phyloP scores from a whole-genome alignment of 1,284 basidiomycete genomes.

The Fomitopsis pinicola region DNA sequence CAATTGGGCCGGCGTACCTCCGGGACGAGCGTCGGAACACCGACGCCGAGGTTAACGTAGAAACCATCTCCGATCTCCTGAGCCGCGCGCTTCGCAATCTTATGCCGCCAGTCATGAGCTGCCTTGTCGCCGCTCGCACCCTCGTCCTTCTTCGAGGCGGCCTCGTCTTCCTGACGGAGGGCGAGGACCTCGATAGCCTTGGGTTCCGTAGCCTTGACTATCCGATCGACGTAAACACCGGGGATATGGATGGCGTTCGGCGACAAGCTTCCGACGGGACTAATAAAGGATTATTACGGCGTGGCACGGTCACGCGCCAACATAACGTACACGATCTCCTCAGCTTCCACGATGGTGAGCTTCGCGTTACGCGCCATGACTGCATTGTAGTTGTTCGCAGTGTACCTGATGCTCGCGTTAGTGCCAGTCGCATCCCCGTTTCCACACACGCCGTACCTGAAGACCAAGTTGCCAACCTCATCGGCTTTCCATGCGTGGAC shows the following conservation, averaged over 20 bases:
- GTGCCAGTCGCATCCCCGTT: background rate
- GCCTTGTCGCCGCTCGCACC: conserved; percentile 41
- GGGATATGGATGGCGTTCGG: conserved; percentile 86
- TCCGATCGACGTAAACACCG: conserved; percentile 84
- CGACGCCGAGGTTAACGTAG: conserved; percentile 69
- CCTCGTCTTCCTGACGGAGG: conserved; percentile 35
- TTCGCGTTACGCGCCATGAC: conserved; percentile 89
- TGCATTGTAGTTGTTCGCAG: conserved; percentile 84
- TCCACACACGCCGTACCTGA: conserved; percentile 44
- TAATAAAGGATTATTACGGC: conserved; percentile 4
- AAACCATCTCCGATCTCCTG: conserved; percentile 88
- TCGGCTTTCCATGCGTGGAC: conserved; percentile 95
- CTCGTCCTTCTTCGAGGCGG: conserved; percentile 12
- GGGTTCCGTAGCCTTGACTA: conserved; percentile 71
- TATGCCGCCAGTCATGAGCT: conserved; percentile 50
- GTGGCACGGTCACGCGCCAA: background rate
- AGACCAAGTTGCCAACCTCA: conserved; percentile 81
- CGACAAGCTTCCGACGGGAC: conserved; percentile 73
- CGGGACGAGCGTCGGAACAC: conserved; percentile 89
- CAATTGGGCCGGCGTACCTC: conserved; percentile 15
- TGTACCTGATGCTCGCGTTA: conserved; percentile 48
- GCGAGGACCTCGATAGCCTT: conserved; percentile 80
- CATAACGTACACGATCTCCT: conserved; percentile 70
- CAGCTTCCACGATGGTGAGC: conserved; percentile 90
- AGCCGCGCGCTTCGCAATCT: conserved; percentile 80